Base-by-base conservation (phyloP, 2,329 filamentous ascomycete genomes). In the Aureobasidium sp. region DNA sequence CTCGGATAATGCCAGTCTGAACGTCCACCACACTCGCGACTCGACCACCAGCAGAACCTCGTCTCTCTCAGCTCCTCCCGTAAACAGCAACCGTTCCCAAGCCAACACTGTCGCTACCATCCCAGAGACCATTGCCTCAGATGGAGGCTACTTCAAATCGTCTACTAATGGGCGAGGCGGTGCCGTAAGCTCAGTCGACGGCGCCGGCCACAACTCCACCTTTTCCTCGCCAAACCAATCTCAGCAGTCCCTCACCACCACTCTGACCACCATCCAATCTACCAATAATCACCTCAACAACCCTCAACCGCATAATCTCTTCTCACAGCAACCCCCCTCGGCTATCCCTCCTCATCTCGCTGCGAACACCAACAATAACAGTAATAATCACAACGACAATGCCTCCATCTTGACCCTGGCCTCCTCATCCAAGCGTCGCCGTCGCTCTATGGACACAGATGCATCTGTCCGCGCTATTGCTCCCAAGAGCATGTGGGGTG, bases 81-180 rank as follows among this genome's bases (percentile, higher is more conserved):
- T 54, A 15, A 66, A 64, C 31, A 91, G 91, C 66, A 89, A 89
- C 67, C 91, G 91, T 75, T 97, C 93, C 27, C 86, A 89, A 63
- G 91, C 93, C 6, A 91, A 91, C 3, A 97, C 94, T 0, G 84
- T 94, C 6, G 94, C 92, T n/a, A 97, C 94, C 18, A 94, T 95
- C 69, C 88, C 89, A 50, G 93, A 95, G 70, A 91, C 91, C 1
- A 84, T 91, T 13, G 87, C 89, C 67, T 97, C 93, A 2, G 88
- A 94, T 71, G 87, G 87, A 16, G 91, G 92, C 18, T 89, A 92
- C 48, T 97, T 94, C 36, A 93, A 96, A 72, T 88, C 93, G 23
- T 94, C 93, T 23, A 98, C 94, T 16, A 91, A 86, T 73, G 55
- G 42, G 9, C 55, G 27, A 59, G 90, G 88, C 33, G 90, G 89